Percentiles rank a stretch among this genome's conserved stretches.
Evolutionary conservation across 2,329 filamentous ascomycete genomes (phyloP).

Genomic region (Colletotrichum viniferum): DNA sequence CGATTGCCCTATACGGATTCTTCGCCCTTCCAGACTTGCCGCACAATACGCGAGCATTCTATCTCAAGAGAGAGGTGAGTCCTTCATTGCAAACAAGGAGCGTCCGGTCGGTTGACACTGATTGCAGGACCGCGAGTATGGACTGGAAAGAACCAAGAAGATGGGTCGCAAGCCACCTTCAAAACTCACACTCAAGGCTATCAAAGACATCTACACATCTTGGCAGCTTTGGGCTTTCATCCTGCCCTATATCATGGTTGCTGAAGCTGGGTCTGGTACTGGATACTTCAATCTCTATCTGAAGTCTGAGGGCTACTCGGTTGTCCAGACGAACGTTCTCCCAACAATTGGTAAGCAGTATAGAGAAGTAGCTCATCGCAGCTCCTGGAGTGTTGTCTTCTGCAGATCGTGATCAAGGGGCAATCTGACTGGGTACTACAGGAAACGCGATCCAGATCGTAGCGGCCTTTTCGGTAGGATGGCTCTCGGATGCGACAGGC

Average conservation of each 20-base stretch:
- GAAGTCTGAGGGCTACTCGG: slow-evolving; percentile 45
- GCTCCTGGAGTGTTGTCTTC: accelerated
- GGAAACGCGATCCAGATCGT: background rate
- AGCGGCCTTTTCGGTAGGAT: background rate
- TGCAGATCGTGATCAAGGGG: accelerated
- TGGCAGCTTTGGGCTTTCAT: slow-evolving; percentile 24
- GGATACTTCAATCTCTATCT: slow-evolving; percentile 40
- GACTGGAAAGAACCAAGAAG: slow-evolving; percentile 23
- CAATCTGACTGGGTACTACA: background rate
- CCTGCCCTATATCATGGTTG: slow-evolving; percentile 23
- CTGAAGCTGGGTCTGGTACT: slow-evolving; percentile 11
- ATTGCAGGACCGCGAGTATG: slow-evolving; percentile 13
- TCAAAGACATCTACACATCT: slow-evolving; percentile 19
- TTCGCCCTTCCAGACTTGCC: slow-evolving; percentile 25
- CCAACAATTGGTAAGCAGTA: slow-evolving; percentile 4
- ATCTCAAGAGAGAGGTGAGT: background rate
- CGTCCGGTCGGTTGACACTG: no score
- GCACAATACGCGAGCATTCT: slow-evolving; percentile 19
- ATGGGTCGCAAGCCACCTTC: slow-evolving; percentile 22
- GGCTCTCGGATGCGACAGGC: background rate
- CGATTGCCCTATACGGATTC: slow-evolving; percentile 25
- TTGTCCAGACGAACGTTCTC: slow-evolving; percentile 56
- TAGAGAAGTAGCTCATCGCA: accelerated
- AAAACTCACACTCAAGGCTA: slow-evolving; percentile 3
- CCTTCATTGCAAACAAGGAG: no score